Evolutionary conservation across 306 rosid genomes (phyloP), one percentile per base, ranked within the genome.

Genomic region (Dalbergia cultrata): DNA sequence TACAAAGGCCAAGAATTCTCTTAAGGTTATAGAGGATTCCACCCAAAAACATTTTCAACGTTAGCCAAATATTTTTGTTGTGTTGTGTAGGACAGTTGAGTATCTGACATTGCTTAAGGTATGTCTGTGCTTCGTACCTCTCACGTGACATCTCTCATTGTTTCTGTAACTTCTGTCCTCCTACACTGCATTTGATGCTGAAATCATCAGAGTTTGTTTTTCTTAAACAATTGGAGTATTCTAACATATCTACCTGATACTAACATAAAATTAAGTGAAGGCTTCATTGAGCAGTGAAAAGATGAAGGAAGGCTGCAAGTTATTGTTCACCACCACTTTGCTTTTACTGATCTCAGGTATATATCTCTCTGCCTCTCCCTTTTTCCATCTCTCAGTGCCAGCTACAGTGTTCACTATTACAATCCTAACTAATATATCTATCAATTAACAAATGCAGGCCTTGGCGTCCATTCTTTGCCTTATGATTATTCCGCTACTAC

Each of bases 401-500:
- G n/a, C 47, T 34, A 13, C 21, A 7, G 52, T 52, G 21, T 52
- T 61, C 37, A 35, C 56, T 34, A 16, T 49, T 4, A 6, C 13
- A 34, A 18, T 21, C 11, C 41, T 65, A 66, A 76, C 73, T 50
- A 50, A 45, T 9, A 21, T 19, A 56, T 70, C 17, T 70, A 59
- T 76, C 14, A 57, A 26, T 26, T 26, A 47, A 19, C 39, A 72
- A 31, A 80, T 83, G 83, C 94, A 94, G 98, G 87, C 50, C 53
- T 79, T 41, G 78, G 52, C 6, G 85, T 84, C 63, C 59, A 75
- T 77, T 90, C 89, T 70, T 21, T 78, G 41, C 26, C 85, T 53
- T 94, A 90, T 84, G 87, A 92, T 77, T 87, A 90, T 84, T 88
- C 85, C 45, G 90, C 93, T 21, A 86, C 89, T 56, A 82, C 86